phyloP scores from a whole-genome alignment of 176 grass and related monocot genomes.

The Urochloa ruziziensis region DNA sequence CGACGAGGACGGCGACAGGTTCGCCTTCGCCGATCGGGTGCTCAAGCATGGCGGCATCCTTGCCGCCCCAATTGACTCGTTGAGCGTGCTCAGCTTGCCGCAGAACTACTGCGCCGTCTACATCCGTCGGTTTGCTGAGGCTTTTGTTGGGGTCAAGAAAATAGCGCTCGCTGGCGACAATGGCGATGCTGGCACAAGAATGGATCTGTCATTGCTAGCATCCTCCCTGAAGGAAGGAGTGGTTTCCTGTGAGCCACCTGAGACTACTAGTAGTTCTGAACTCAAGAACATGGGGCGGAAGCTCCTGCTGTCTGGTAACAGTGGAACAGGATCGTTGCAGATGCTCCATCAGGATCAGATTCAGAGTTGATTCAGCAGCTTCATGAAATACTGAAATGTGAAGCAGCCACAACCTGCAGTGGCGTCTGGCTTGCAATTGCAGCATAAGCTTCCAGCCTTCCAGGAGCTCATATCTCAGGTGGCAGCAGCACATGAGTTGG shows the following conservation, averaged over 20 bases:
- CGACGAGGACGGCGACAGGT: conserved; percentile 30
- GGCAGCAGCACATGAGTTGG: neutral
- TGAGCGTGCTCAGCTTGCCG: conserved; percentile 40
- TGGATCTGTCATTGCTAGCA: conserved; percentile 8
- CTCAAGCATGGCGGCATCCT: conserved; percentile 65
- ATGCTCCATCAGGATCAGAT: conserved; percentile 15
- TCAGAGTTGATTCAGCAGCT: conserved; percentile 26
- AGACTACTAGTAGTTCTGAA: conserved; percentile 4
- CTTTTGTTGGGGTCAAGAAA: conserved; percentile 67
- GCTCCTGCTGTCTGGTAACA: conserved; percentile 31
- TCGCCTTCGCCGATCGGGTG: conserved; percentile 52
- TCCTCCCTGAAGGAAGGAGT: conserved; percentile 10
- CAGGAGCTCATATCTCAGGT: too few relatives aligned
- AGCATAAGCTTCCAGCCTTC: neutral
- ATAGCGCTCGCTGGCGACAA: neutral
- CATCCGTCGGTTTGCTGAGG: conserved; percentile 5
- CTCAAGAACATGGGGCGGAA: conserved; percentile 28
- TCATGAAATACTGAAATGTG: conserved; percentile 1
- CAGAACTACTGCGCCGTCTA: conserved; percentile 51
- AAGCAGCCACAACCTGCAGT: neutral
- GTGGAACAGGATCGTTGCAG: neutral
- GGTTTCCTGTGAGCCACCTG: conserved; percentile 17
- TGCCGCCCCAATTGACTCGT: conserved; percentile 13
- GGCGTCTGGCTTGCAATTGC: neutral
- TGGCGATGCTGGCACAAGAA: neutral